Evolutionary conservation across 768 basidiomycete species (phyloP).

Genomic region (Cubamyces sp.): DNA sequence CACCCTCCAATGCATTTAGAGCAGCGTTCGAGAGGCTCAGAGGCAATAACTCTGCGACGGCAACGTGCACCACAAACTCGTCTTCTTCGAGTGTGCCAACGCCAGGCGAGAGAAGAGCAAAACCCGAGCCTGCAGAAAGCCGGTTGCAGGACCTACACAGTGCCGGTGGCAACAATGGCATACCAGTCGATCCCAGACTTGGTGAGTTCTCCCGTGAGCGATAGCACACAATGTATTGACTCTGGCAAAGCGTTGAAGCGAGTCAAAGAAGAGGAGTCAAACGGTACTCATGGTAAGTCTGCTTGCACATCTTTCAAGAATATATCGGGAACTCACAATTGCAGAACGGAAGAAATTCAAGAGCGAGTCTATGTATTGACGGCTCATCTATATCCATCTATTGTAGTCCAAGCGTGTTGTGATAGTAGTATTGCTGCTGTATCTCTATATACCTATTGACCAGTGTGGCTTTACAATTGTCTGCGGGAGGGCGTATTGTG

Average conservation of each 20-base stretch:
- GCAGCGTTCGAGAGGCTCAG: background rate
- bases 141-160: background rate
- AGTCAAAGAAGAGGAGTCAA: conserved; percentile 18
- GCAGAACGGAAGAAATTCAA: conserved; percentile 15
- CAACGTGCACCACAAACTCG: background rate
- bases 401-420: background rate
- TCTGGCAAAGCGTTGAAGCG: conserved; percentile 6
- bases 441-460: background rate
- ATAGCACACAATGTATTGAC: background rate
- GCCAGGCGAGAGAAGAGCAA: background rate
- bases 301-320: background rate
- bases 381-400: background rate
- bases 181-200: background rate
- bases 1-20: background rate
- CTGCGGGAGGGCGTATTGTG: no score
- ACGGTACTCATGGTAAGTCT: background rate
- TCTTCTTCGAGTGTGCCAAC: background rate
- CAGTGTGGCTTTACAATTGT: no score
- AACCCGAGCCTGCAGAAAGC: background rate
- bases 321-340: background rate
- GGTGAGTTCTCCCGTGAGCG: background rate
- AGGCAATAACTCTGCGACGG: background rate
- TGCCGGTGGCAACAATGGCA: background rate
- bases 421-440: background rate
- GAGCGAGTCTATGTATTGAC: conserved; percentile 8